Evolutionary conservation across 2,329 filamentous ascomycete genomes (phyloP).

Genomic region (Aspergillus sp.): DNA sequence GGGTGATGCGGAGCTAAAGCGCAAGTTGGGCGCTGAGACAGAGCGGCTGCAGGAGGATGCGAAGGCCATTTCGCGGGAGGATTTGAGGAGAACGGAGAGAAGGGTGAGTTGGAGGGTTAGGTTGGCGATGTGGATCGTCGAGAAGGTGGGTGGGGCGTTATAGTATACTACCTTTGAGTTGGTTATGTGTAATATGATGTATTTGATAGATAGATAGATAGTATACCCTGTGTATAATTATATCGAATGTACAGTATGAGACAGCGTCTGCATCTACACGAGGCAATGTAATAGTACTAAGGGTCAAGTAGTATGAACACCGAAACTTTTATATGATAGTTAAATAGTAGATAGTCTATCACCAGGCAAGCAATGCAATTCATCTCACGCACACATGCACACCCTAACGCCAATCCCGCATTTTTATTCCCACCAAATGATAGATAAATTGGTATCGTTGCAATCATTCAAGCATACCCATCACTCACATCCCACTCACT

Average conservation of each 20-base stretch:
- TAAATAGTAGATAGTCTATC: background rate
- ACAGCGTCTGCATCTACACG: too few relatives aligned
- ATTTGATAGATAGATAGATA: conserved; percentile 9
- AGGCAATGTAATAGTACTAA: too few relatives aligned
- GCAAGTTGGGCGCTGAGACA: conserved; percentile 75
- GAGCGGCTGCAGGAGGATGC: conserved; percentile 77
- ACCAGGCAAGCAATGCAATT: background rate
- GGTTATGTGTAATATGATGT: background rate
- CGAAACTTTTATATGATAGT: background rate
- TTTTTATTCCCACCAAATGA: conserved; percentile 9
- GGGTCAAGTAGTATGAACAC: too few relatives aligned
- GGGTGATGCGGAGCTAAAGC: conserved; percentile 69
- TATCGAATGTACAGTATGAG: conserved; percentile 4
- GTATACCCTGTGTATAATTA: conserved; percentile 20
- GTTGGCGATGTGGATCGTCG: conserved; percentile 91
- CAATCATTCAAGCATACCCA: conserved; percentile 16
- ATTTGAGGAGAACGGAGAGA: conserved; percentile 78
- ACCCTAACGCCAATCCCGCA: conserved; percentile 13
- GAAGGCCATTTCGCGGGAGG: conserved; percentile 67
- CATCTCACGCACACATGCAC: background rate
- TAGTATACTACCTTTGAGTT: conserved; percentile 42
- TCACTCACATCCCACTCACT: background rate
- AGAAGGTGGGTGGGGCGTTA: conserved; percentile 81
- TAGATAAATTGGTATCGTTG: conserved; percentile 24
- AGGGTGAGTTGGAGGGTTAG: conserved; percentile 83